These are phyloP conservation scores for Ophiostoma triangulosporum DNA, from an alignment of 2,329 filamentous ascomycete genomes.

Conservation along the genomic window DNA sequence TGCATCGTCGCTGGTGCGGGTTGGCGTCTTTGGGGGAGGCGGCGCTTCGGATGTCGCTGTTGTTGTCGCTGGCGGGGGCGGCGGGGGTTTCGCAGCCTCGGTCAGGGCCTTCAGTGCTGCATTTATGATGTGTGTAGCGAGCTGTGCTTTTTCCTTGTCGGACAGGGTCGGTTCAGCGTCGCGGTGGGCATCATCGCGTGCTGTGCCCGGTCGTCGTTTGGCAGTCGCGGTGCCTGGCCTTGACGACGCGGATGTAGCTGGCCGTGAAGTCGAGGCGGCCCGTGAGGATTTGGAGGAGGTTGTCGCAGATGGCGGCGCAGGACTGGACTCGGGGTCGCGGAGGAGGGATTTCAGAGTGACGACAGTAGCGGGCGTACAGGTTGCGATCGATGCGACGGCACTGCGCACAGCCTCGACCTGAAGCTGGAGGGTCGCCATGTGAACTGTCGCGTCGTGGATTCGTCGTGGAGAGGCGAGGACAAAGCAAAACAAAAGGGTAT, in stretches of 20 bases:
- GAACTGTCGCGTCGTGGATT: neutral
- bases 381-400: slow-evolving; percentile 31
- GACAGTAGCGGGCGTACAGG: slow-evolving; percentile 33
- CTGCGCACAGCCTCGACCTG: slow-evolving; percentile 33
- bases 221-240: slow-evolving; percentile 16
- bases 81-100: slow-evolving; percentile 45
- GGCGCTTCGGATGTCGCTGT: neutral
- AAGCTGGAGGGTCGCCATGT: slow-evolving; percentile 26
- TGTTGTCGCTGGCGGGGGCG: slow-evolving; percentile 17
- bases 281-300: slow-evolving; percentile 3
- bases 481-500: slow-evolving; percentile 15
- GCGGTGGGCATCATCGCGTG: slow-evolving; percentile 9
- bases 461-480: neutral
- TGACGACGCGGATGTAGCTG: slow-evolving; percentile 15
- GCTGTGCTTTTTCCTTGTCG: slow-evolving; percentile 46
- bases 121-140: slow-evolving; percentile 65
- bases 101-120: slow-evolving; percentile 52
- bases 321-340: slow-evolving; percentile 21
- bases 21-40: neutral
- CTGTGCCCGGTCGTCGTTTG: slow-evolving; percentile 13
- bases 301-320: slow-evolving; percentile 14
- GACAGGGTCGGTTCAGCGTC: slow-evolving; percentile 23
- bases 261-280: slow-evolving; percentile 12
- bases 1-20: slow-evolving; percentile 1
- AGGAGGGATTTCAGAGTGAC: slow-evolving; percentile 30